Evolutionary conservation across 2,329 filamentous ascomycete genomes (phyloP).

Genomic region (Cercospora nicotianae): DNA sequence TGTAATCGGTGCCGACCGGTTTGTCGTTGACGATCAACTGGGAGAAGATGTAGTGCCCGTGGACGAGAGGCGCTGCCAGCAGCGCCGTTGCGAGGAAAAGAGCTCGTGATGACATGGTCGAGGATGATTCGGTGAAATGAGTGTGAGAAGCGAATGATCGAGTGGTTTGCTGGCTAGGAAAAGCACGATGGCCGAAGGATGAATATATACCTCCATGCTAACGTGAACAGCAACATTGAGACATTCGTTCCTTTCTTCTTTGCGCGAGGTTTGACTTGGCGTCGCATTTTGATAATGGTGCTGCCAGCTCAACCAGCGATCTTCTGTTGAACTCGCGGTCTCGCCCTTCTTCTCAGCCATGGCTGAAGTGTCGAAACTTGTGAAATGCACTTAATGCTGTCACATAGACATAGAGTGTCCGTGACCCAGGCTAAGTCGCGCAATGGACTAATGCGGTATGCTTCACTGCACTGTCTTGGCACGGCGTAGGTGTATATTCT

Average conservation of each 20-base stretch:
- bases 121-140: neutral
- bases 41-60: constrained; percentile 28
- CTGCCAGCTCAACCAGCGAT: neutral
- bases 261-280: neutral
- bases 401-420: neutral
- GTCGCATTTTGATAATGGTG: neutral
- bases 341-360: neutral
- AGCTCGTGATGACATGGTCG: neutral
- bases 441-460: neutral
- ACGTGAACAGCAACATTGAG: neutral
- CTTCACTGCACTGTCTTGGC: neutral
- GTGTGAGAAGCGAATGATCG: neutral
- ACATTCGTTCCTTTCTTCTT: neutral
- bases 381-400: neutral
- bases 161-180: neutral
- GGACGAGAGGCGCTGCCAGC: neutral
- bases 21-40: constrained; percentile 24
- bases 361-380: neutral
- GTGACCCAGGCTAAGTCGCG: neutral
- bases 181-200: neutral
- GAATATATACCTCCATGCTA: neutral
- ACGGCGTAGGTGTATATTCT: neutral
- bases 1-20: constrained; percentile 21
- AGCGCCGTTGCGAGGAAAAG: neutral
- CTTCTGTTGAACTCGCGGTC: neutral